Percentiles rank a stretch among this genome's conserved stretches.
These are phyloP conservation scores for Glycine soja DNA, from an alignment of 306 rosid species.

Conservation along the genomic window DNA sequence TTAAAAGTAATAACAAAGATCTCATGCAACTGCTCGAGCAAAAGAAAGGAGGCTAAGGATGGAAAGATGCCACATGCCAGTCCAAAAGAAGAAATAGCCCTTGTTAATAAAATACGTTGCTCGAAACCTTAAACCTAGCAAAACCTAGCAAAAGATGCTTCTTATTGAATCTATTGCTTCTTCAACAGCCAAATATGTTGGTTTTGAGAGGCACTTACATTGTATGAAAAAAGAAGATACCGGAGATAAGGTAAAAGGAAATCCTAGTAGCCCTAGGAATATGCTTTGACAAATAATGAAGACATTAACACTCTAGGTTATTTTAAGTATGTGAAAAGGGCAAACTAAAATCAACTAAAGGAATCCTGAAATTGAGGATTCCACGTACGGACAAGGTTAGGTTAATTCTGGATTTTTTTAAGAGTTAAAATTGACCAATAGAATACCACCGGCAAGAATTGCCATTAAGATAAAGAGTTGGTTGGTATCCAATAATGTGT, in stretches of 20 bases:
- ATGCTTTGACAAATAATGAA: slow-evolving; percentile 13
- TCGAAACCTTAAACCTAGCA: slow-evolving; percentile 49
- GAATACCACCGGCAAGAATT: neutral
- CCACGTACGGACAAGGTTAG: slow-evolving; percentile 38
- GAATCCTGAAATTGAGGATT: slow-evolving; percentile 62
- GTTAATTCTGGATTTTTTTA: slow-evolving; percentile 37
- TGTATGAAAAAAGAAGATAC: neutral
- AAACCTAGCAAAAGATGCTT: slow-evolving; percentile 44
- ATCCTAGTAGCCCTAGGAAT: slow-evolving; percentile 10
- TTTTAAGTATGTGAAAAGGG: neutral
- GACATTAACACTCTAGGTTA: slow-evolving; percentile 2
- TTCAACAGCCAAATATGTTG: slow-evolving; percentile 44
- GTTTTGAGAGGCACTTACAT: slow-evolving; percentile 43
- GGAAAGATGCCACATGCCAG: slow-evolving; percentile 3
- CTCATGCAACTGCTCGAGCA: slow-evolving; percentile 8
- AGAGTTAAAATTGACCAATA: slow-evolving; percentile 5
- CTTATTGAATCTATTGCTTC: slow-evolving; percentile 41
- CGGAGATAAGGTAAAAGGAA: neutral
- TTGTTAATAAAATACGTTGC: slow-evolving; percentile 42
- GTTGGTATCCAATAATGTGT: slow-evolving; percentile 46
- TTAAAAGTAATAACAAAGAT: slow-evolving; percentile 14
- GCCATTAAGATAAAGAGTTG: slow-evolving; percentile 30
- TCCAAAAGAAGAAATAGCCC: neutral
- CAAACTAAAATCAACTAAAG: slow-evolving; percentile 19
- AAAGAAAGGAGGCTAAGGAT: slow-evolving; percentile 40